These are phyloP conservation scores for Tricholoma saponaceum DNA, from an alignment of 768 basidiomycete genomes.

Conservation along the genomic window DNA sequence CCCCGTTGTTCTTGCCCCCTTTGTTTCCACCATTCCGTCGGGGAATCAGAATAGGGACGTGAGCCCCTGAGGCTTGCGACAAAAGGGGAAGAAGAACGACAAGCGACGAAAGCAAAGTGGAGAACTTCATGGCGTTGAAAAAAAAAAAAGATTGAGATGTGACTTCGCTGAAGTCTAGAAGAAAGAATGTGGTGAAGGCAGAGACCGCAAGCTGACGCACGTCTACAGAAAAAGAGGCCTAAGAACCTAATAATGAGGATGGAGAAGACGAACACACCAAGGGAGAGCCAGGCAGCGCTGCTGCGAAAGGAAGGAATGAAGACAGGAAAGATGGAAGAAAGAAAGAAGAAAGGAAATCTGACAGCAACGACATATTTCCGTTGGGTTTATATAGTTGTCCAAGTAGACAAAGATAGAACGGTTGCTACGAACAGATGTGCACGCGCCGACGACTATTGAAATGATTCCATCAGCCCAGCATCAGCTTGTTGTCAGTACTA, in stretches of 20 bases:
- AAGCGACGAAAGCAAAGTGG: conserved; percentile 30
- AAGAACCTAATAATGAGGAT: background rate
- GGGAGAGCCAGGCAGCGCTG: conserved; percentile 45
- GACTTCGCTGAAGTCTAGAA: conserved; percentile 47
- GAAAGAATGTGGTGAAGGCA: conserved; percentile 30
- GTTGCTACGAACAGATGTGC: background rate
- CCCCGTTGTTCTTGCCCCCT: conserved; percentile 10
- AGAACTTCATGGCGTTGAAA: conserved; percentile 47
- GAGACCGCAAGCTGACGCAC: conserved; percentile 25
- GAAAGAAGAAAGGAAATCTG: conserved; percentile 16
- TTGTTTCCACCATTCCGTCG: conserved; percentile 20
- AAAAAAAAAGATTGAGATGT: conserved; percentile 18
- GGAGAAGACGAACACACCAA: conserved; percentile 16
- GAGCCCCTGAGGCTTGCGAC: conserved; percentile 26
- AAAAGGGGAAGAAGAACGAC: conserved; percentile 38
- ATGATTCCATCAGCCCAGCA: background rate
- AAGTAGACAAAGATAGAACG: background rate
- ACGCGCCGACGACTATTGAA: background rate
- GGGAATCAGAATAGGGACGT: conserved; percentile 19
- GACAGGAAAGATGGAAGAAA: conserved; percentile 19
- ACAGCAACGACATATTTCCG: background rate
- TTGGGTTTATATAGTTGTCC: conserved; percentile 15
- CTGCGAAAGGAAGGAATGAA: conserved; percentile 35
- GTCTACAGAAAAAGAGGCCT: conserved; percentile 8
- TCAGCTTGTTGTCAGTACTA: too few relatives aligned